phyloP scores from a whole-genome alignment of 1,284 basidiomycete species.

The Trametes pubescens region DNA sequence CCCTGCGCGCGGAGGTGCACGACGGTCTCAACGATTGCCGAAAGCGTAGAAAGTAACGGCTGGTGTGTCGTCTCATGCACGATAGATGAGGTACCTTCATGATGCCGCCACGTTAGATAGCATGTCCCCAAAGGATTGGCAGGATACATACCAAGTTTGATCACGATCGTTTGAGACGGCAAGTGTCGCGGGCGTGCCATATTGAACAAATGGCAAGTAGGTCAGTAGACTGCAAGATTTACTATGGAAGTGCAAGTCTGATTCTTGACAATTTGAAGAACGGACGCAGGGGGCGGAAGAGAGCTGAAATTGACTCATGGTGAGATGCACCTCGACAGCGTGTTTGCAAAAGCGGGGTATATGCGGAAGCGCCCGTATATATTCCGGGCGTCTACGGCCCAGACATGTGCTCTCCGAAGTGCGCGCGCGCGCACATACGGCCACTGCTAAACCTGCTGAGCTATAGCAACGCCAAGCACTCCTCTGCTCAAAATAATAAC shows the following conservation, averaged over 20 bases:
- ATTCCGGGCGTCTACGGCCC: constrained; percentile 3
- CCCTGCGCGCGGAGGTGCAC: constrained; percentile 81
- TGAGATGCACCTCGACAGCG: constrained; percentile 19
- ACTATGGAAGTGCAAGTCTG: neutral
- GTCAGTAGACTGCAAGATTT: too few species aligned
- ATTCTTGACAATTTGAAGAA: neutral
- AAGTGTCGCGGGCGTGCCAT: constrained; percentile 43
- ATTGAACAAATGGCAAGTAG: neutral
- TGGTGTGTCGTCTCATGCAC: constrained; percentile 91
- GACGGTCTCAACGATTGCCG: constrained; percentile 93
- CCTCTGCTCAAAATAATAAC: too few species aligned
- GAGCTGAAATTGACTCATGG: constrained; percentile 31
- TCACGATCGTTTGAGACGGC: constrained; percentile 74
- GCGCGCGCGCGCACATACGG: too few species aligned
- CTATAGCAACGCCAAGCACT: too few species aligned
- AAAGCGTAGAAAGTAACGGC: constrained; percentile 90
- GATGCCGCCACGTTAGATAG: neutral
- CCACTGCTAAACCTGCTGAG: too few species aligned
- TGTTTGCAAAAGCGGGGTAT: neutral
- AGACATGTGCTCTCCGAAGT: neutral
- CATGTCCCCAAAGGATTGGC: neutral
- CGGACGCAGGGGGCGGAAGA: constrained; percentile 1
- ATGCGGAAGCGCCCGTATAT: constrained; percentile 11
- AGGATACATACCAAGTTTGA: constrained; percentile 76
- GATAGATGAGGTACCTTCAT: constrained; percentile 90